Conservation (phyloP, 176 grass and related monocot genomes). For the Musa troglodytarum region DNA sequence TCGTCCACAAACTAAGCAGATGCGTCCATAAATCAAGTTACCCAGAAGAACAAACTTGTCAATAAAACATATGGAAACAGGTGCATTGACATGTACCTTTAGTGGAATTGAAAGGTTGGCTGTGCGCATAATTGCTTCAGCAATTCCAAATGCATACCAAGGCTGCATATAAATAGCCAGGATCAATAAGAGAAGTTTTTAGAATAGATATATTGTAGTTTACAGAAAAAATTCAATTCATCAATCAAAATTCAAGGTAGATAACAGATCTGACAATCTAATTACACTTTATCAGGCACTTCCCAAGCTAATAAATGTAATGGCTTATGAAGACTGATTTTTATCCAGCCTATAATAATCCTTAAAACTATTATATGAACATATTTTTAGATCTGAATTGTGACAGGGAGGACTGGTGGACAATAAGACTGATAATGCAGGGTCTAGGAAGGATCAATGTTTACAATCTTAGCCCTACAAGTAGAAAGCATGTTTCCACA, state of each 20-base stretch:
- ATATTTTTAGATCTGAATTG: not conserved
- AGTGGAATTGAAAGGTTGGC: constrained; percentile 83
- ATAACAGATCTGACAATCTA: not conserved
- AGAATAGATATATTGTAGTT: not conserved
- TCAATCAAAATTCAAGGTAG: not conserved
- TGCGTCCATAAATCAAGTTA: not conserved
- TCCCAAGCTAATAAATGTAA: not conserved
- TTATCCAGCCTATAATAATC: not conserved
- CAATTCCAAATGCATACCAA: constrained; percentile 98
- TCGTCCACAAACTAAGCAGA: not conserved
- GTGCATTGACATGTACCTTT: constrained; percentile 35
- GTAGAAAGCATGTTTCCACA: too few relatives aligned
- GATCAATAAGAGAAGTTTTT: not conserved
- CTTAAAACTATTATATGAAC: not conserved
- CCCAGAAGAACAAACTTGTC: not conserved
- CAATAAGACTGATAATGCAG: not conserved
- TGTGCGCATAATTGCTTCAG: constrained; percentile 67
- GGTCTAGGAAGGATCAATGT: too few relatives aligned
- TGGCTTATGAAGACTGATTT: not conserved
- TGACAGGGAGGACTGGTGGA: not conserved
- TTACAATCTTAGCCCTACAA: too few relatives aligned
- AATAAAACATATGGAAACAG: not conserved
- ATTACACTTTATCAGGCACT: not conserved
- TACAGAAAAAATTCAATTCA: not conserved
- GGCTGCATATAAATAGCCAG: constrained; percentile 43